A percentile compares a stretch with the other conserved stretches of the same genome.
Conservation (phyloP, 106 monocot genomes). For the Narthecium ossifragum region DNA sequence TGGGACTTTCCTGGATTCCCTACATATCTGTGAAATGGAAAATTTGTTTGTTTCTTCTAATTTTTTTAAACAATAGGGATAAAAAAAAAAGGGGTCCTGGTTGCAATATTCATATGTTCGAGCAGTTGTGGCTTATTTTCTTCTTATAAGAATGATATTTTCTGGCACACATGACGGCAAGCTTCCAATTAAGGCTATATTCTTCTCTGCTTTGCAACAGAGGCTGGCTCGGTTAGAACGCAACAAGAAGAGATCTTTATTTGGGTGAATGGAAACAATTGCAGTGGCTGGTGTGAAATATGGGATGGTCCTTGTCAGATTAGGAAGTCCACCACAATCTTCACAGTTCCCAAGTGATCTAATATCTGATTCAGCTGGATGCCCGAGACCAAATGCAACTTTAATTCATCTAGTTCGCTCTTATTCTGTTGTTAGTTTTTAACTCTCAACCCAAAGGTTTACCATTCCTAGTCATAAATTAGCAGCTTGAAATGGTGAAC, state of each 20-base stretch:
- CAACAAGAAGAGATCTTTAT: conserved; percentile 7
- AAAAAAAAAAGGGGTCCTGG: neutral
- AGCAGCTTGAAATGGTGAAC: too few relatives aligned
- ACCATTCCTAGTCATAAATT: too few relatives aligned
- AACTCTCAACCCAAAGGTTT: too few relatives aligned
- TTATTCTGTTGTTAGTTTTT: too few relatives aligned
- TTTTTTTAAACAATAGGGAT: neutral
- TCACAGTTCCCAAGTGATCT: neutral
- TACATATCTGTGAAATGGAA: neutral
- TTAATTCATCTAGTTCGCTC: neutral
- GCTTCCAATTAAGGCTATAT: neutral
- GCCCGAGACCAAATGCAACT: neutral
- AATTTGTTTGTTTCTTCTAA: neutral
- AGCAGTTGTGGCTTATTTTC: too few relatives aligned
- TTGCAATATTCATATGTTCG: too few relatives aligned
- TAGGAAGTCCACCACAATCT: neutral
- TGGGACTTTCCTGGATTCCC: neutral
- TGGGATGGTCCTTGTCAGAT: too few relatives aligned
- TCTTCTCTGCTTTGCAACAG: neutral
- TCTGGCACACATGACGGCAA: neutral
- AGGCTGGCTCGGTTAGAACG: conserved; percentile 9
- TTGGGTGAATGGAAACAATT: neutral
- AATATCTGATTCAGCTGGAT: neutral
- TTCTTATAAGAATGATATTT: too few relatives aligned
- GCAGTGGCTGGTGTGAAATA: too few relatives aligned